phyloP scores from a whole-genome alignment of 2,329 filamentous ascomycete species.

The Aureobasidium lini region DNA sequence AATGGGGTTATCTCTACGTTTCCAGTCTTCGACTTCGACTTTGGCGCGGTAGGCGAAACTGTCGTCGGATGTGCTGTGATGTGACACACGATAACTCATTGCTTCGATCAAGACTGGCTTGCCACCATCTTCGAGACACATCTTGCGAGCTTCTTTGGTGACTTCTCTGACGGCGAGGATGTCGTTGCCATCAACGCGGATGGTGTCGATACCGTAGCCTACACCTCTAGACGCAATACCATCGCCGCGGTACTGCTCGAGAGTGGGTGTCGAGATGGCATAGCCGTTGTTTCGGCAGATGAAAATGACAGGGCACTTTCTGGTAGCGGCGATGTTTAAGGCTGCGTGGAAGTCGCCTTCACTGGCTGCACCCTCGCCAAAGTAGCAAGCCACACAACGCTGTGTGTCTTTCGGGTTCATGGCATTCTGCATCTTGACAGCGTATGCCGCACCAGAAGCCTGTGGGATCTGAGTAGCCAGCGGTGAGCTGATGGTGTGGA shows the following conservation, averaged over 20 bases:
- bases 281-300: conserved; percentile 91
- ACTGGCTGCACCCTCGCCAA: conserved; percentile 82
- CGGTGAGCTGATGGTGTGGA: conserved; percentile 81
- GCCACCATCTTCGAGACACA: conserved; percentile 74
- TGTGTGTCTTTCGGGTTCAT: conserved; percentile 61
- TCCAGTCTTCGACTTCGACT: conserved; percentile 94
- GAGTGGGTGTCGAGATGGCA: conserved; percentile 79
- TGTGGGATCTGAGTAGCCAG: conserved; percentile 86
- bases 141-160: conserved; percentile 65
- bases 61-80: conserved; percentile 95
- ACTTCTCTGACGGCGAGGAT: conserved; percentile 81
- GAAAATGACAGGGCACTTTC: conserved; percentile 81
- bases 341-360: conserved; percentile 91
- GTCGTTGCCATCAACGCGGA: conserved; percentile 90
- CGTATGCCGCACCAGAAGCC: conserved; percentile 79
- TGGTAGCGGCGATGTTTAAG: conserved; percentile 81
- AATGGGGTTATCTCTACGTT: conserved; percentile 79
- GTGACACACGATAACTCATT: conserved; percentile 96
- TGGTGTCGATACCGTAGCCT: conserved; percentile 90
- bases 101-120: conserved; percentile 83
- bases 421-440: conserved; percentile 70
- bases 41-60: conserved; percentile 91
- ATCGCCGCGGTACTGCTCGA: conserved; percentile 87
- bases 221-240: conserved; percentile 81
- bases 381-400: conserved; percentile 73